Evolutionary conservation across 2,329 filamentous ascomycete species (phyloP).

Genomic region (Cytospora leucostoma): DNA sequence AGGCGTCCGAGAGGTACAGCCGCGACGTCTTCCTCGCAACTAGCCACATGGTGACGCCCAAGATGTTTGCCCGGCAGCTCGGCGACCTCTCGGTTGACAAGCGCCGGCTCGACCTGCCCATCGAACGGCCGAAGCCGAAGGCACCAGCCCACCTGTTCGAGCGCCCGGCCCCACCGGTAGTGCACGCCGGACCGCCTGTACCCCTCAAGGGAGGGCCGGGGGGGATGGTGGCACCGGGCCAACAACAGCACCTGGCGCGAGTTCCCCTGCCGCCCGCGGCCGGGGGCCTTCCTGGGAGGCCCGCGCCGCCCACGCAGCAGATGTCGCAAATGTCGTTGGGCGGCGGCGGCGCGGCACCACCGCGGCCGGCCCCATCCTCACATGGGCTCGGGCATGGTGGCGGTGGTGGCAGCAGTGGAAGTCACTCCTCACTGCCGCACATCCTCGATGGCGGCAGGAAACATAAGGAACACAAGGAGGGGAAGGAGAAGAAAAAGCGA

Average conservation of each 20-base stretch:
- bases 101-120: constrained; percentile 75
- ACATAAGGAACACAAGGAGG: constrained; percentile 54
- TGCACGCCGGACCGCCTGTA: constrained; percentile 33
- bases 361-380: constrained; percentile 33
- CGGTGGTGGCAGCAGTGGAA: constrained; percentile 33
- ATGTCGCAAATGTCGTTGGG: constrained; percentile 59
- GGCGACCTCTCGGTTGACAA: constrained; percentile 76
- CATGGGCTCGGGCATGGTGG: constrained; percentile 10
- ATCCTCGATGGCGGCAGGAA: constrained; percentile 38
- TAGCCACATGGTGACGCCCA: constrained; percentile 88
- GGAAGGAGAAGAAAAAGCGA: constrained; percentile 62
- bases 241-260: constrained; percentile 31
- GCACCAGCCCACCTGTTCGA: constrained; percentile 88
- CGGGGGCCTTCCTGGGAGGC: constrained; percentile 41
- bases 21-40: constrained; percentile 87
- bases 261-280: constrained; percentile 35
- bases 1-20: constrained; percentile 70
- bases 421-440: constrained; percentile 31
- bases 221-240: constrained; percentile 35
- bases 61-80: constrained; percentile 80
- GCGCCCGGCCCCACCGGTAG: constrained; percentile 56
- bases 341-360: constrained; percentile 26
- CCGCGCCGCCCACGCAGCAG: constrained; percentile 53
- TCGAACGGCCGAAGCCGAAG: constrained; percentile 76
- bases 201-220: constrained; percentile 33